These are phyloP conservation scores for Aspergillus sclerotioniger DNA, from an alignment of 495 filamentous ascomycete genomes.

Conservation along the genomic window DNA sequence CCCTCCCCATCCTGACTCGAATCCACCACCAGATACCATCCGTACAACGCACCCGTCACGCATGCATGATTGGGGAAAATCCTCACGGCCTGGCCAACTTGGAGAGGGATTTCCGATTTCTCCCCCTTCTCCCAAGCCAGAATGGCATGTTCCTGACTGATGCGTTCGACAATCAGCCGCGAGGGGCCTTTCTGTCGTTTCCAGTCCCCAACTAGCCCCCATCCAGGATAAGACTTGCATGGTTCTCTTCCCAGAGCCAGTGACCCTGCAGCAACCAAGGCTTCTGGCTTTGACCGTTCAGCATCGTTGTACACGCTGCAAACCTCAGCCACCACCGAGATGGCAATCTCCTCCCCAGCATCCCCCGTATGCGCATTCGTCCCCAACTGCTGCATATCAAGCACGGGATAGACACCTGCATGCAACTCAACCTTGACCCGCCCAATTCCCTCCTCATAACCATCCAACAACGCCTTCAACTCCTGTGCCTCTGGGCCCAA, in stretches of 20 bases:
- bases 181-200: slow-evolving; percentile 4
- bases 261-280: slow-evolving; percentile 66
- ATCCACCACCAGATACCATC: slow-evolving; percentile 77
- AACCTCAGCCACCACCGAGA: slow-evolving; percentile 72
- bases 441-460: slow-evolving; percentile 17
- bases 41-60: slow-evolving; percentile 69
- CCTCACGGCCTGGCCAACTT: slow-evolving; percentile 51
- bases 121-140: slow-evolving; percentile 25
- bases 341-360: slow-evolving; percentile 56
- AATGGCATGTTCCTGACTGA: slow-evolving; percentile 39
- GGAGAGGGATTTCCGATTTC: slow-evolving; percentile 24
- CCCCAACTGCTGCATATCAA: slow-evolving; percentile 81
- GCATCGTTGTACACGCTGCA: slow-evolving; percentile 62
- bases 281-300: slow-evolving; percentile 54
- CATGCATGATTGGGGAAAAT: slow-evolving; percentile 88
- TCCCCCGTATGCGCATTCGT: slow-evolving; percentile 56
- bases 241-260: slow-evolving; percentile 77
- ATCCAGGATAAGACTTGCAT: slow-evolving; percentile 65
- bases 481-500: slow-evolving; percentile 18
- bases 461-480: slow-evolving; percentile 22
- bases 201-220: slow-evolving; percentile 73
- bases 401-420: slow-evolving; percentile 69
- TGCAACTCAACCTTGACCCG: slow-evolving; percentile 61
- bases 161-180: slow-evolving; percentile 29
- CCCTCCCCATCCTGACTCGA: slow-evolving; percentile 51